Evolutionary conservation across 495 filamentous ascomycete species (phyloP).

Genomic region (Lepidopterella palustris): DNA sequence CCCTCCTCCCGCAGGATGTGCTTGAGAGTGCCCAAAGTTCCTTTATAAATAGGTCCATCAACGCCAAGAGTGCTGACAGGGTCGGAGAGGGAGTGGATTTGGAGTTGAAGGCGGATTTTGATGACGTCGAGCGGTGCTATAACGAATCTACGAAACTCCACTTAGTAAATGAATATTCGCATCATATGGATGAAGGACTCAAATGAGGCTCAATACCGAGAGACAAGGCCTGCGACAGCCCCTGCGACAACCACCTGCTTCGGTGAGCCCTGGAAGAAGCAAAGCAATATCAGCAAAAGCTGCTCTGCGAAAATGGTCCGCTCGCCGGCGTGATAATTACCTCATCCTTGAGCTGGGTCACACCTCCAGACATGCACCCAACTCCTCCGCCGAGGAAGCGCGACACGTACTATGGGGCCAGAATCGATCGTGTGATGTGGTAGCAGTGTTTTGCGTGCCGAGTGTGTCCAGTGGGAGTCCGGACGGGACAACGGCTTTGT

Average conservation of each 20-base stretch:
- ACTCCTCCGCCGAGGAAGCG: neutral
- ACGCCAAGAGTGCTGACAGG: slow-evolving; percentile 49
- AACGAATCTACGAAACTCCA: slow-evolving; percentile 57
- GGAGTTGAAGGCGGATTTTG: slow-evolving; percentile 93
- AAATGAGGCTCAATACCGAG: slow-evolving; percentile 49
- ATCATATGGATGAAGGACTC: neutral
- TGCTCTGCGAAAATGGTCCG: neutral
- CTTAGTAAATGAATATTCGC: neutral
- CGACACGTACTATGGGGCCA: neutral
- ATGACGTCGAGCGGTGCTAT: slow-evolving; percentile 90
- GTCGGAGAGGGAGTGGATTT: slow-evolving; percentile 71
- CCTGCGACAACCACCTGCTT: slow-evolving; percentile 78
- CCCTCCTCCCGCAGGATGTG: slow-evolving; percentile 74
- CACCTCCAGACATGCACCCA: slow-evolving; percentile 67
- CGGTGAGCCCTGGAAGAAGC: slow-evolving; percentile 60
- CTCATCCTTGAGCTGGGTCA: slow-evolving; percentile 83
- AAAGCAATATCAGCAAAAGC: slow-evolving; percentile 3
- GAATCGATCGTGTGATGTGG: neutral
- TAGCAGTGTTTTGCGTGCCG: neutral
- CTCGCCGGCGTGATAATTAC: slow-evolving; percentile 35
- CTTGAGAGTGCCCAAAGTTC: slow-evolving; percentile 69
- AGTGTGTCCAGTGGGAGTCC: neutral
- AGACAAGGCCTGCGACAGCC: slow-evolving; percentile 80
- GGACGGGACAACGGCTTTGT: neutral
- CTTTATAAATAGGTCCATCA: slow-evolving; percentile 65